A percentile compares a stretch with the other conserved stretches of the same genome.
Evolutionary conservation across 2,329 filamentous ascomycete genomes (phyloP).

Genomic region (Pyrenophora teres): DNA sequence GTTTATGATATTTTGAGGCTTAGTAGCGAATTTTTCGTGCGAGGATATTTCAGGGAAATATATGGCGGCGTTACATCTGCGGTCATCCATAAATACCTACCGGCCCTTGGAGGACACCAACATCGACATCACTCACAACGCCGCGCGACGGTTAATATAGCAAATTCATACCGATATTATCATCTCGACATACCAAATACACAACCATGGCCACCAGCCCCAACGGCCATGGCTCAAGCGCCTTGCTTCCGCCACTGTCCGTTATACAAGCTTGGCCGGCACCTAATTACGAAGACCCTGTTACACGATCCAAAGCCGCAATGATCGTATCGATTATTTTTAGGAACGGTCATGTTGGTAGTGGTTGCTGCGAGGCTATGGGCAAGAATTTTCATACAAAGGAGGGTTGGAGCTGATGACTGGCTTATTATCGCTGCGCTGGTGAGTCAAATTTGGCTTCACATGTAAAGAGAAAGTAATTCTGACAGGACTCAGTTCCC

Average conservation of each 20-base stretch:
- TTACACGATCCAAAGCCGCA: conserved; percentile 8
- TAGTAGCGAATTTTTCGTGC: background rate
- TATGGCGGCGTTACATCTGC: too few species aligned
- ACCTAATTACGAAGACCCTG: conserved; percentile 20
- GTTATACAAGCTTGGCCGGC: conserved; percentile 17
- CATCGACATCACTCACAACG: too few species aligned
- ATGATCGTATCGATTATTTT: conserved; percentile 11
- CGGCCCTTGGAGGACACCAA: too few species aligned
- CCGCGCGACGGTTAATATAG: too few species aligned
- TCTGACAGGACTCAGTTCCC: background rate
- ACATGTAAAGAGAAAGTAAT: background rate
- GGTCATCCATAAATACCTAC: too few species aligned
- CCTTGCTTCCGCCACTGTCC: conserved; percentile 18
- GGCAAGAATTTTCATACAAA: conserved; percentile 18
- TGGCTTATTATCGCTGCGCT: conserved; percentile 24
- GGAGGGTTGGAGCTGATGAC: conserved; percentile 20
- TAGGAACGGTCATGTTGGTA: conserved; percentile 13
- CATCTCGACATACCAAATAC: background rate
- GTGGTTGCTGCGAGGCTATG: conserved; percentile 17
- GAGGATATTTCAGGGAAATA: background rate
- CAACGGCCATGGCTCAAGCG: conserved; percentile 11
- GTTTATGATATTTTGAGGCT: too few species aligned
- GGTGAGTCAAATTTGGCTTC: conserved; percentile 1
- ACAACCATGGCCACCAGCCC: background rate
- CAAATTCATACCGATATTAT: too few species aligned